These are phyloP conservation scores for Babesia gibsoni DNA, from an alignment of 169 alveolate genomes.

Conservation along the genomic window DNA sequence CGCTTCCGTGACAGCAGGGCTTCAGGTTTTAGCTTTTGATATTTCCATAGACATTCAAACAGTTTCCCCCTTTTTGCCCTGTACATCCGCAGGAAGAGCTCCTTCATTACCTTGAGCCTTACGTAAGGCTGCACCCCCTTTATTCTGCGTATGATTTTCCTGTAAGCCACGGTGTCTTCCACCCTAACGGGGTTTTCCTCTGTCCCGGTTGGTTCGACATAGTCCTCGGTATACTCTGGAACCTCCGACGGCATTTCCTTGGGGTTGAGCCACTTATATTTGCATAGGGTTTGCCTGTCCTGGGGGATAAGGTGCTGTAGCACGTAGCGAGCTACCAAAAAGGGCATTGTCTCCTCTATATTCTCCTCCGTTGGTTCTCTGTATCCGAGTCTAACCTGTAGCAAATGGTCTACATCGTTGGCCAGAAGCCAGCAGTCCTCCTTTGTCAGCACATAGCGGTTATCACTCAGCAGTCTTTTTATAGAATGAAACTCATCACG, in stretches of 20 bases:
- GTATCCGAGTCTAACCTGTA: conserved; percentile 60
- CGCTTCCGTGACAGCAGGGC: conserved; percentile 16
- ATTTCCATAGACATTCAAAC: conserved; percentile 46
- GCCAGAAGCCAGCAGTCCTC: conserved; percentile 65
- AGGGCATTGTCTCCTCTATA: conserved; percentile 60
- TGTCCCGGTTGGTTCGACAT: conserved; percentile 55
- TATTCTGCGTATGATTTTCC: conserved; percentile 33
- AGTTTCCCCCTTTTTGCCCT: conserved; percentile 52
- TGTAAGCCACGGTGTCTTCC: conserved; percentile 52
- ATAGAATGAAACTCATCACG: conserved; percentile 73
- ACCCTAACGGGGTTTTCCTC: conserved; percentile 56
- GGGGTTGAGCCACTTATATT: conserved; percentile 55
- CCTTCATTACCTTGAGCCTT: conserved; percentile 38
- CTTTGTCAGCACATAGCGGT: conserved; percentile 64
- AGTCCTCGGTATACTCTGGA: conserved; percentile 46
- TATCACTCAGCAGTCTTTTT: conserved; percentile 63
- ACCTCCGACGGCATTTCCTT: conserved; percentile 45
- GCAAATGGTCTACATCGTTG: conserved; percentile 65
- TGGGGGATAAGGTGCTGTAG: conserved; percentile 68
- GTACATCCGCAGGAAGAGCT: conserved; percentile 38
- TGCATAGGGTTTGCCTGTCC: conserved; percentile 19
- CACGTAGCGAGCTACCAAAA: conserved; percentile 64
- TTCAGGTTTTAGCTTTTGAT: conserved; percentile 56
- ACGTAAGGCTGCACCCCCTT: background rate
- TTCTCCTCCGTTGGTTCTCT: conserved; percentile 66